Conservation (phyloP, 202 grass and related monocot species). For the Dendrocalamus latiflorus region DNA sequence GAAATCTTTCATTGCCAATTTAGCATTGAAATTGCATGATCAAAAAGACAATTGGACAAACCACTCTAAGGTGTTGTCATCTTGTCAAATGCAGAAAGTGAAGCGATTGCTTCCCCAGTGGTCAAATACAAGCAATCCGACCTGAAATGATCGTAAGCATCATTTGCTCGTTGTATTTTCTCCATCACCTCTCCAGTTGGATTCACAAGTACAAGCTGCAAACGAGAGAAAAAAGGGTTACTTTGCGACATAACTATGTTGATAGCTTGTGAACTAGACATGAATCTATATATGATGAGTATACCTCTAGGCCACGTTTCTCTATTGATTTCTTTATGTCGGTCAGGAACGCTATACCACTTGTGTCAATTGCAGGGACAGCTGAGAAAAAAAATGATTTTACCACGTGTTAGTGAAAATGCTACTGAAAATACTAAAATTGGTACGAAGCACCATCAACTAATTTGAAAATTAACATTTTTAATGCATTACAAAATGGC, state of each 20-base stretch:
- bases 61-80: slow-evolving; percentile 40
- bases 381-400: slow-evolving; percentile 23
- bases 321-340: slow-evolving; percentile 75
- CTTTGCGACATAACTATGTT: not conserved
- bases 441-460: not conserved
- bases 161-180: slow-evolving; percentile 80
- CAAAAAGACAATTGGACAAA: not conserved
- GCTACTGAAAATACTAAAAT: not conserved
- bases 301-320: slow-evolving; percentile 67
- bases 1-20: not conserved
- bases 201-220: slow-evolving; percentile 79
- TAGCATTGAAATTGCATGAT: not conserved
- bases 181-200: slow-evolving; percentile 94
- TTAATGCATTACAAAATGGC: not conserved
- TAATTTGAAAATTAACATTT: not conserved
- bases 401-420: not conserved
- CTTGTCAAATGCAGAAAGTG: slow-evolving; percentile 58
- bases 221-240: not conserved
- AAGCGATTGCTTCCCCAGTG: slow-evolving; percentile 62
- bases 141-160: slow-evolving; percentile 49
- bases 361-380: slow-evolving; percentile 76
- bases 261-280: not conserved
- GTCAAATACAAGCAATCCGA: slow-evolving; percentile 66
- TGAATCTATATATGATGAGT: not conserved
- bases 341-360: slow-evolving; percentile 69